A percentile compares a stretch with the other conserved stretches of the same genome.
Evolutionary conservation across 1,284 basidiomycete genomes (phyloP).

Genomic region (Ceratobasidium theobromae): DNA sequence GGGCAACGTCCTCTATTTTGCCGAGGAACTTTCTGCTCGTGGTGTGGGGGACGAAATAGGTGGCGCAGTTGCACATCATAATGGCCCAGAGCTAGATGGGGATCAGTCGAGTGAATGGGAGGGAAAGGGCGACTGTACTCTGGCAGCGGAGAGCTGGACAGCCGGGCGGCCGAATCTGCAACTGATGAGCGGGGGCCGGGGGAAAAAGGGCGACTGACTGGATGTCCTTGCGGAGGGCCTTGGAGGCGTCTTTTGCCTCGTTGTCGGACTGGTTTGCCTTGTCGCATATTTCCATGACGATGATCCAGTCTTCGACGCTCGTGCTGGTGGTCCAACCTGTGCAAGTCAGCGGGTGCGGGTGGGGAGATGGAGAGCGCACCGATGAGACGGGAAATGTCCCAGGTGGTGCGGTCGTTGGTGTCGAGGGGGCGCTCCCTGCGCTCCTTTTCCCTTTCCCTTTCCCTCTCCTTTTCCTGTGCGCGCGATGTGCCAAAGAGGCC

Average conservation of each 20-base stretch:
- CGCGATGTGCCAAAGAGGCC: conserved; percentile 14
- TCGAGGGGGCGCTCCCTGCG: conserved; percentile 35
- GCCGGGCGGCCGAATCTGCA: conserved; percentile 39
- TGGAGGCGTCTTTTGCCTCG: conserved; percentile 72
- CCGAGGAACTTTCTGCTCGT: conserved; percentile 75
- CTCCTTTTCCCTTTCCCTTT: conserved; percentile 21
- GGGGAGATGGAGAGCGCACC: neutral
- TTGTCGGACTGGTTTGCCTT: conserved; percentile 63
- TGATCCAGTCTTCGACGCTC: conserved; percentile 72
- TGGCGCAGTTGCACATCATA: conserved; percentile 71
- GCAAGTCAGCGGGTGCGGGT: neutral
- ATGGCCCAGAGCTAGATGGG: conserved; percentile 72
- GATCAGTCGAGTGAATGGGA: conserved; percentile 18
- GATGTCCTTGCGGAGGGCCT: conserved; percentile 72
- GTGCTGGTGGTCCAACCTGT: conserved; percentile 72
- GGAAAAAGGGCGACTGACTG: conserved; percentile 51
- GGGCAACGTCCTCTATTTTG: conserved; percentile 66
- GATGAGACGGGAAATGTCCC: conserved; percentile 14
- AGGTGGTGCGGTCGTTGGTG: neutral
- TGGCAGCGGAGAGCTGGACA: conserved; percentile 39
- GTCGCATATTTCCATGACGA: conserved; percentile 77
- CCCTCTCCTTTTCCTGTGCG: conserved; percentile 38
- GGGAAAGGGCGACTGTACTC: conserved; percentile 31
- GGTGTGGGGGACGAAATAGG: conserved; percentile 63
- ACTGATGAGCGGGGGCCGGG: neutral